A percentile compares a stretch with the other conserved stretches of the same genome.
phyloP scores from a whole-genome alignment of 1,139 yeast species.

The Yamadazyma conglobata region DNA sequence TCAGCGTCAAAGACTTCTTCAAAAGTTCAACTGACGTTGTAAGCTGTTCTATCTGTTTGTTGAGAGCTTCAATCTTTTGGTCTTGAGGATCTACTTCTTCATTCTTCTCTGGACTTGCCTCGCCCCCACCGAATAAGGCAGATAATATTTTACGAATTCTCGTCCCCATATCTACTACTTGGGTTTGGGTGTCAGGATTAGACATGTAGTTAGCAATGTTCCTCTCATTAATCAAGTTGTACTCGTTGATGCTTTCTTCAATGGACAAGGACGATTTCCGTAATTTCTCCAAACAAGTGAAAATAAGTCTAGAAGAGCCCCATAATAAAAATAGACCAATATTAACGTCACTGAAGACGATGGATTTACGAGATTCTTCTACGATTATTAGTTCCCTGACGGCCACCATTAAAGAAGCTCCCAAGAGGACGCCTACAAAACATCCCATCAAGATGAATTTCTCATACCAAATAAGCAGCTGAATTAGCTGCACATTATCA shows the following conservation, averaged over 20 bases:
- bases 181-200: too few species aligned
- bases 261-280: neutral
- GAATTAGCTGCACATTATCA: conserved; percentile 13
- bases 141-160: too few species aligned
- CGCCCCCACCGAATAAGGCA: too few species aligned
- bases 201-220: conserved; percentile 7
- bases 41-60: neutral
- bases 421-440: conserved; percentile 21
- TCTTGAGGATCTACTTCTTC: too few species aligned
- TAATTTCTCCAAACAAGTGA: conserved; percentile 2
- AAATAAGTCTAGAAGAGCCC: conserved; percentile 24
- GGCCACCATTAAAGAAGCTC: conserved; percentile 24
- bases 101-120: too few species aligned
- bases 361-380: conserved; percentile 25
- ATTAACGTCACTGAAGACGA: conserved; percentile 33
- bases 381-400: conserved; percentile 25
- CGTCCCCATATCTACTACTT: too few species aligned
- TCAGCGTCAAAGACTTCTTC: neutral
- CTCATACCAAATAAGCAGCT: conserved; percentile 21
- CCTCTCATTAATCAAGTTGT: conserved; percentile 12
- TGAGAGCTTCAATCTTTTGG: neutral
- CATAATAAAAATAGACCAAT: conserved; percentile 28
- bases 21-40: neutral
- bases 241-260: conserved; percentile 8
- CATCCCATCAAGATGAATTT: conserved; percentile 22